Evolutionary conservation across 768 basidiomycete species (phyloP).

Genomic region (Krasilnikovozyma curviuscula): DNA sequence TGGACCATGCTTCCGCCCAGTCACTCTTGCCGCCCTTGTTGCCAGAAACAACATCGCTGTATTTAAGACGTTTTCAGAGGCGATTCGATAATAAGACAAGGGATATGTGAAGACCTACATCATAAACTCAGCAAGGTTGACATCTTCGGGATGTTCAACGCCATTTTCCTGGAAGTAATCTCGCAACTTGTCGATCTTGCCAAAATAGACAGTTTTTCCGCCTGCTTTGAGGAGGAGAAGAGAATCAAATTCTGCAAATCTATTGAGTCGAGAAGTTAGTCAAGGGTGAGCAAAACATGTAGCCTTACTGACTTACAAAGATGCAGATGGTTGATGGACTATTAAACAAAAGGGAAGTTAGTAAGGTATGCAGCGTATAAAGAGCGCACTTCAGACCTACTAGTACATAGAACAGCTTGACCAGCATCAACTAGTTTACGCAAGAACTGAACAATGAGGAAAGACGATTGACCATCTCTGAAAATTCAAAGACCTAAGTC

Average conservation of each 20-base stretch:
- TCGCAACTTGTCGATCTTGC: slow-evolving; percentile 57
- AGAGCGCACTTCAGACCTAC: too few species aligned
- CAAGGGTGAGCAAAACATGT: too few species aligned
- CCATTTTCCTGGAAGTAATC: slow-evolving; percentile 61
- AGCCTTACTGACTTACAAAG: too few species aligned
- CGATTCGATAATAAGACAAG: not conserved
- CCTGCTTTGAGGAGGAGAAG: slow-evolving; percentile 42
- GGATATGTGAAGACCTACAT: slow-evolving; percentile 15
- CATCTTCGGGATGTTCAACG: slow-evolving; percentile 50
- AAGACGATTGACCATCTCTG: slow-evolving; percentile 74
- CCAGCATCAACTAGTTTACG: slow-evolving; percentile 30
- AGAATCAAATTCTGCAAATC: slow-evolving; percentile 66
- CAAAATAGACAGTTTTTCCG: slow-evolving; percentile 85
- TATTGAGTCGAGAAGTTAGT: too few species aligned
- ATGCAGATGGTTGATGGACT: slow-evolving; percentile 42
- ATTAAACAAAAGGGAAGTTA: too few species aligned
- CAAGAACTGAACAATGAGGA: slow-evolving; percentile 46
- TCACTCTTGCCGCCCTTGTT: slow-evolving; percentile 34
- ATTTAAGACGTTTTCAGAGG: slow-evolving; percentile 35
- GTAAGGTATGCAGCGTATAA: too few species aligned
- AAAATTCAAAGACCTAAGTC: slow-evolving; percentile 25
- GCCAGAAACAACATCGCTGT: slow-evolving; percentile 65
- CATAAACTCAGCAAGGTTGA: slow-evolving; percentile 48
- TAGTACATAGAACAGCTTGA: slow-evolving; percentile 28
- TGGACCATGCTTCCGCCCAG: slow-evolving; percentile 44